Base-by-base conservation (phyloP, 768 basidiomycete species). In the Mycena kentingensis region DNA sequence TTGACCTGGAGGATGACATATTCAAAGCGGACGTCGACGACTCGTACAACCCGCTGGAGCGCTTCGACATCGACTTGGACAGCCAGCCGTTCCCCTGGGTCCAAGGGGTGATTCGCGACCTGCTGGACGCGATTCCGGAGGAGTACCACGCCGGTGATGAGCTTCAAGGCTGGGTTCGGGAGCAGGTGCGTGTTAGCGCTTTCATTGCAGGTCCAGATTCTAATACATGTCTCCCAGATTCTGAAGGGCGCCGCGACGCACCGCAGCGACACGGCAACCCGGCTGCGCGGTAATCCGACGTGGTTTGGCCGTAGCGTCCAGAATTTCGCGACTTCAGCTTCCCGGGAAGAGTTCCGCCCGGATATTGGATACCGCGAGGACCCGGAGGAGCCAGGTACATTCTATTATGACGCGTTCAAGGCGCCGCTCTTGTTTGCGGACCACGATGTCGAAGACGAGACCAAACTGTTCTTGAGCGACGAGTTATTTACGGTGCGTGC, bases 351-450 rank as follows among this genome's bases (percentile, higher is more conserved):
- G 26, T 43, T 43, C 18, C 19, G 10, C 10, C 12, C 12, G 12
- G 8, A 10, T 7, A 43, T 43, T 22, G 41, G 41, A 7, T 18
- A 18, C 8, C 8, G 7, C 6, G 6, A 11, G 15, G 25, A 43
- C 5, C 6, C 6, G 7, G 25, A 43, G 6, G 25, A 43, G 8
- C 21, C 21, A 5, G 41, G 22, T 7, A 19, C 28, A 11, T 22
- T 35, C 28, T 34, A 48, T 35, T 54, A 54, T 32, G 46, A 49
- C 46, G 48, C 46, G 5, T 21, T 34, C 32, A 37, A 54, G 11
- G 46, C 44, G 3, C 52, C 52, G 5, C 1, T 54, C 2, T 41
- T 54, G 22, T 35, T 48, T 21, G 29, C 12, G 18, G 46, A 54
- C 25, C 48, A 54, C 26, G 24, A 54, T 15, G 52, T 18, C 3